These are phyloP conservation scores for Alternaria hordeiaustralica DNA, from an alignment of 2,329 filamentous ascomycete species.

Conservation along the genomic window DNA sequence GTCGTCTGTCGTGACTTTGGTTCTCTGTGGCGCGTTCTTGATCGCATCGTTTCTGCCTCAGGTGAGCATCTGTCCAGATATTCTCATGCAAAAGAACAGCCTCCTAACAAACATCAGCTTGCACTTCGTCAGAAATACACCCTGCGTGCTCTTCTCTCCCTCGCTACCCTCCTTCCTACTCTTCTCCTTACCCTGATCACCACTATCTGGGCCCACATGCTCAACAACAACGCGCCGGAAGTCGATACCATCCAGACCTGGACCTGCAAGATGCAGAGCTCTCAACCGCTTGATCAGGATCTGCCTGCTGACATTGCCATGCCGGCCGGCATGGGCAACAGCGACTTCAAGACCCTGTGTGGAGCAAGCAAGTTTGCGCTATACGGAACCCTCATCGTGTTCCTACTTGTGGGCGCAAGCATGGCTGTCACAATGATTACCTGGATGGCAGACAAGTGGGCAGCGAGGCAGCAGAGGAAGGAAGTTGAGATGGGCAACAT, in stretches of 20 bases:
- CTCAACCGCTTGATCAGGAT: constrained; percentile 16
- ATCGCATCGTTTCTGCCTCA: constrained; percentile 43
- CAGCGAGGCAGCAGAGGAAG: constrained; percentile 40
- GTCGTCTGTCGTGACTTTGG: constrained; percentile 45
- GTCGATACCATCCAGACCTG: constrained; percentile 50
- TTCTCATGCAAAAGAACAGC: background rate
- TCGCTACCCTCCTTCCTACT: constrained; percentile 47
- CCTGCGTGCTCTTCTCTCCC: constrained; percentile 46
- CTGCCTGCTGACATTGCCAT: constrained; percentile 30
- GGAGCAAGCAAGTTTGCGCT: constrained; percentile 54
- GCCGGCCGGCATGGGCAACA: constrained; percentile 42
- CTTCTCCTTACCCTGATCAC: constrained; percentile 50
- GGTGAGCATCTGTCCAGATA: constrained; percentile 22
- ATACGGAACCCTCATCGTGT: constrained; percentile 51
- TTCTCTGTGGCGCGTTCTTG: constrained; percentile 49
- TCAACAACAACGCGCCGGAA: constrained; percentile 43
- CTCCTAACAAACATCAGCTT: constrained; percentile 31
- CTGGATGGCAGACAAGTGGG: constrained; percentile 49
- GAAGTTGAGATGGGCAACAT: constrained; percentile 35
- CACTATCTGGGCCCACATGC: constrained; percentile 49
- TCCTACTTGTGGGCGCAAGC: constrained; percentile 47
- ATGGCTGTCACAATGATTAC: constrained; percentile 43
- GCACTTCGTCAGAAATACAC: constrained; percentile 44
- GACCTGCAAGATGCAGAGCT: constrained; percentile 48
- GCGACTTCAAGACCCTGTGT: constrained; percentile 49